Base-by-base conservation (phyloP, 1,284 basidiomycete species). In the Papiliotrema nemorosa region DNA sequence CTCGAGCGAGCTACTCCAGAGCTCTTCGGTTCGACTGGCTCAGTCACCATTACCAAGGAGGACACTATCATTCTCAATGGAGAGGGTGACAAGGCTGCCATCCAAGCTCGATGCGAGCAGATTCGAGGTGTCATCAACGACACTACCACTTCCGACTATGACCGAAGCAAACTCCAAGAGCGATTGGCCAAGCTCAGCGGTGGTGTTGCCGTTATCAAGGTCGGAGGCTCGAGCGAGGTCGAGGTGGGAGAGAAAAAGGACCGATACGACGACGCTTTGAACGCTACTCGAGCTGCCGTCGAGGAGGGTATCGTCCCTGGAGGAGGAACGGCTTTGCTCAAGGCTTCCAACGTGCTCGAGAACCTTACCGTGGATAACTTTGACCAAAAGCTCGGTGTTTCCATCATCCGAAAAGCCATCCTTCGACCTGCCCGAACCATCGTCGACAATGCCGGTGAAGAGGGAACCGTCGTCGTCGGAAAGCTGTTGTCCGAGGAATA, bases 181-280 rank as follows among this genome's bases (percentile, higher is more conserved):
- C 88, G 94, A 60, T 82, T 98, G 37, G 94, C 94, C 60, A 97
- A 98, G 82, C 81, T 97, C 52, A 84, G 82, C 38, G 93, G 94
- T 52, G 93, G 94, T 79, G 93, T 97, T 47, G 94, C 93, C 26
- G 93, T 97, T 74, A 97, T 97, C 83, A 92, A 90, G 78, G 94
- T 97, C 60, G 94, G 94, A 54, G 94, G 94, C 39, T 80, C 85
- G 44, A 86, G 82, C 55, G 94, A 97, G 77, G 93, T 97, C 52
- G 94, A 97, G 78, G 94, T 97, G 58, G 83, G 93, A 16, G 94
- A 98, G 82, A 97, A 97, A 88, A 97, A 97, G 84, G 94, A 97
- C 76, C 82, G 93, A 47, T 97, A 96, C 74, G 94, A 98, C 68
- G 94, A 98, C 72, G 94, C 94, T 5, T 81, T 97, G 53, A 96